phyloP scores from a whole-genome alignment of 805 yeast species.

The Yarrowia bubula region DNA sequence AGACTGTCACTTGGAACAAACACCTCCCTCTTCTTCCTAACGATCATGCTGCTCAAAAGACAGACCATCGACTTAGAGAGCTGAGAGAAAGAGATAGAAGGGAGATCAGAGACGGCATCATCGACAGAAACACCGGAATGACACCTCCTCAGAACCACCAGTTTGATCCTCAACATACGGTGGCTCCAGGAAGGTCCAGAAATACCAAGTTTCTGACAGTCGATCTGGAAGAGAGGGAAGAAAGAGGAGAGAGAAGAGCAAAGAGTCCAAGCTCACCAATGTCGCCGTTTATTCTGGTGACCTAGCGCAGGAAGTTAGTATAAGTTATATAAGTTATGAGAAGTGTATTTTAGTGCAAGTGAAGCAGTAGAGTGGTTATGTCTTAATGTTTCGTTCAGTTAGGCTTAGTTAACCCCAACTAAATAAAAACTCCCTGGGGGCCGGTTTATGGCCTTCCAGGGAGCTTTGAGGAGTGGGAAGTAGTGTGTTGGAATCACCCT shows the following conservation, averaged over 20 bases:
- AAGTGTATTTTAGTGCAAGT: neutral
- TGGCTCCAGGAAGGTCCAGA: neutral
- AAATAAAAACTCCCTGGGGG: no score
- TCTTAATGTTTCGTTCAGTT: no score
- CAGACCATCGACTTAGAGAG: slow-evolving; percentile 2
- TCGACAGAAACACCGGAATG: neutral
- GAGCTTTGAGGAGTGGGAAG: no score
- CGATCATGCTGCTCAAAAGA: slow-evolving; percentile 13
- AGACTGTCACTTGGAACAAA: neutral
- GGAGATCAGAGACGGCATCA: slow-evolving; percentile 2
- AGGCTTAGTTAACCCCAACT: no score
- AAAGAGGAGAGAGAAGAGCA: neutral
- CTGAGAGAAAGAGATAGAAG: slow-evolving; percentile 5
- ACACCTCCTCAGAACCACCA: neutral
- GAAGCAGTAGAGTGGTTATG: neutral
- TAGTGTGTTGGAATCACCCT: no score
- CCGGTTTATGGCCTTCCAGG: no score
- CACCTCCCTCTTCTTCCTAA: neutral
- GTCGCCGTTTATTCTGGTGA: slow-evolving; percentile 12
- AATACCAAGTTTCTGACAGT: slow-evolving; percentile 9
- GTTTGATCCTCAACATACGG: neutral
- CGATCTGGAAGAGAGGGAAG: neutral
- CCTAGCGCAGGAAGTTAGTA: slow-evolving; percentile 3
- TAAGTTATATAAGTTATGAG: slow-evolving; percentile 5
- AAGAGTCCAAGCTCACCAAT: slow-evolving; percentile 10